A percentile compares a stretch with the other conserved stretches of the same genome.
These are phyloP conservation scores for Clavispora asparagi DNA, from an alignment of 805 yeast species.

Conservation along the genomic window DNA sequence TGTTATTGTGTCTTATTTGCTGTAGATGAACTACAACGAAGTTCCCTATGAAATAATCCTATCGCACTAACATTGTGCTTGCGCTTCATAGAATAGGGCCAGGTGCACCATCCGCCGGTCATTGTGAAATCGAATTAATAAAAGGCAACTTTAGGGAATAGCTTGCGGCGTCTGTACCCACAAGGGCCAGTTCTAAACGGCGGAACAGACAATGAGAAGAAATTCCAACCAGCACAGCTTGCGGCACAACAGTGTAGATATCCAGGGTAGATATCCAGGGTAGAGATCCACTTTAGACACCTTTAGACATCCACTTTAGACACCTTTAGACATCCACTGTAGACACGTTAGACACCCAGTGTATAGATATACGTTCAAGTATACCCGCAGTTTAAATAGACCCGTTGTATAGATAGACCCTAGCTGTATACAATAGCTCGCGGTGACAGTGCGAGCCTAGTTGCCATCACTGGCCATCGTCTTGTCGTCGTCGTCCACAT, in stretches of 20 bases:
- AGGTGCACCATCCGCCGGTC: neutral
- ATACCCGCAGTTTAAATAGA: neutral
- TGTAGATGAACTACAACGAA: neutral
- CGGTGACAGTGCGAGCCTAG: neutral
- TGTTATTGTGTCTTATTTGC: neutral
- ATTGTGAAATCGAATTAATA: neutral
- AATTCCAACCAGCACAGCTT: neutral
- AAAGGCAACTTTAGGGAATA: neutral
- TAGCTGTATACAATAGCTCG: neutral
- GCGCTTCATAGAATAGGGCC: neutral
- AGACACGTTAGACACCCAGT: too few relatives aligned
- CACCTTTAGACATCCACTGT: too few relatives aligned
- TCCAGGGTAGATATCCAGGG: too few relatives aligned
- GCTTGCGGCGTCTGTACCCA: too few relatives aligned
- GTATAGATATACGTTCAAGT: neutral
- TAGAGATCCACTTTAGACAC: too few relatives aligned
- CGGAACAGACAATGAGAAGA: neutral
- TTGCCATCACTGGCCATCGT: conserved; percentile 39
- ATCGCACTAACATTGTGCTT: neutral
- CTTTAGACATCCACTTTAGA: too few relatives aligned
- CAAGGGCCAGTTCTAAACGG: too few relatives aligned
- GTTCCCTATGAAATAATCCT: neutral
- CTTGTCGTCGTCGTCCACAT: conserved; percentile 32
- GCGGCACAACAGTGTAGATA: too few relatives aligned
- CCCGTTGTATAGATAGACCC: neutral